Evolutionary conservation across 768 basidiomycete species (phyloP).

Genomic region (Mycena maculata): DNA sequence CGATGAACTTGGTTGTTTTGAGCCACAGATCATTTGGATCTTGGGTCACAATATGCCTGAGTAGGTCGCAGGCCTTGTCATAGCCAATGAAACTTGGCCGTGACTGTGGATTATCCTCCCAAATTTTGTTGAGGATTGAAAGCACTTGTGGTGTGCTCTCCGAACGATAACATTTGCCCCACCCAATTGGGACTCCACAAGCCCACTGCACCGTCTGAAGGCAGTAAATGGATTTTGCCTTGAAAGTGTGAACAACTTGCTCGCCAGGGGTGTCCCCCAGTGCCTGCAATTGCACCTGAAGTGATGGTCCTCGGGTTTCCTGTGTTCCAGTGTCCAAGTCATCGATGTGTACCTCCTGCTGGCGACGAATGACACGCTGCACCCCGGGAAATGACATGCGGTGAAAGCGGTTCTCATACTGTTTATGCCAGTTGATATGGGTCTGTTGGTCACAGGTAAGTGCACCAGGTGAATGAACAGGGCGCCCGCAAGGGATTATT

Average conservation of each 20-base stretch:
- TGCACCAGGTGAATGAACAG: not conserved
- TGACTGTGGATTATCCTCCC: not conserved
- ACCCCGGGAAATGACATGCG: slow-evolving; percentile 1
- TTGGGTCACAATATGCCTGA: slow-evolving; percentile 5
- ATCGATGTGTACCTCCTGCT: no score
- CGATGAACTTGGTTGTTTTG: slow-evolving; percentile 23
- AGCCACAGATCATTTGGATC: slow-evolving; percentile 24
- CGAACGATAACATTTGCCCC: slow-evolving; percentile 33
- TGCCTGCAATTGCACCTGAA: slow-evolving; percentile 8
- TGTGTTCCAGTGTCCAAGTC: not conserved
- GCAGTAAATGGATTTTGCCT: slow-evolving; percentile 24
- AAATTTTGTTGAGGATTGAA: slow-evolving; percentile 13
- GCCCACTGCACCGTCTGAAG: slow-evolving; percentile 35
- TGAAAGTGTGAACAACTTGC: slow-evolving; percentile 24
- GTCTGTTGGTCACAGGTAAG: not conserved
- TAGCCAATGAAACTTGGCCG: slow-evolving; percentile 29
- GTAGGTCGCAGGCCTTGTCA: slow-evolving; percentile 31
- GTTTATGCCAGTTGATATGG: slow-evolving; percentile 10
- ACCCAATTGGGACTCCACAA: slow-evolving; percentile 31
- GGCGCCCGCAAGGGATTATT: not conserved
- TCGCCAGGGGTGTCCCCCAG: slow-evolving; percentile 6
- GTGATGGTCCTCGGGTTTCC: not conserved
- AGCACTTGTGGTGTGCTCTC: slow-evolving; percentile 33
- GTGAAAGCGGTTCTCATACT: not conserved
- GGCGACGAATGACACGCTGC: slow-evolving; percentile 12